phyloP scores from a whole-genome alignment of 176 grass and related monocot species.

The Musa beccarii region DNA sequence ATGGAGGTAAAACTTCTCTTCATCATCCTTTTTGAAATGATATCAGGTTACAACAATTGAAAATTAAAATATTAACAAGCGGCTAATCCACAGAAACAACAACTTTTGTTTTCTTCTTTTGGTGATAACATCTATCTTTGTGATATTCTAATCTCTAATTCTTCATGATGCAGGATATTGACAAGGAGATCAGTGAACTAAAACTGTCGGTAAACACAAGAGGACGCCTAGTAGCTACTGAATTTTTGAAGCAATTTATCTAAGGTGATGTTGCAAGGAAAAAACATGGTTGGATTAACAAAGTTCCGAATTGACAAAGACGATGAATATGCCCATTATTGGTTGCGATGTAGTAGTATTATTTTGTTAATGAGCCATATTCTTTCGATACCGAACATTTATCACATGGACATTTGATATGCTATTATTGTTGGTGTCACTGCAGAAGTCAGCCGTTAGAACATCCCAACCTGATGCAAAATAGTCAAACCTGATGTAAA shows the following conservation, averaged over 20 bases:
- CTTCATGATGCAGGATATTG: constrained; percentile 48
- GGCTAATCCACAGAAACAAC: not conserved
- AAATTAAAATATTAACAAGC: too few relatives aligned
- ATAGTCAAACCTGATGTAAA: too few relatives aligned
- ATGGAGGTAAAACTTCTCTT: constrained; percentile 65
- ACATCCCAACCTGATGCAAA: too few relatives aligned
- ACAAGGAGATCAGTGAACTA: constrained; percentile 89
- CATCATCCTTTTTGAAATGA: not conserved
- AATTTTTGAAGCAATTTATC: constrained; percentile 95
- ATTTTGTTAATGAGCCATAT: too few relatives aligned
- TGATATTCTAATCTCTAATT: not conserved
- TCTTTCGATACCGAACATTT: too few relatives aligned
- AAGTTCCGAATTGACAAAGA: not conserved
- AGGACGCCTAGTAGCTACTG: constrained; percentile 77
- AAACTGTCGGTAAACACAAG: constrained; percentile 93
- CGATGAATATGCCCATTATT: too few relatives aligned
- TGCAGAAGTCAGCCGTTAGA: too few relatives aligned
- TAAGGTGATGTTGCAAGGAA: constrained; percentile 23
- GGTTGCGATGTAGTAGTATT: too few relatives aligned
- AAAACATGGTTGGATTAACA: not conserved
- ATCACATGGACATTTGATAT: too few relatives aligned
- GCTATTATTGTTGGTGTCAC: too few relatives aligned
- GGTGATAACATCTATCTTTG: not conserved
- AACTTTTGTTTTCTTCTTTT: not conserved
- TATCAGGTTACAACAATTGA: too few relatives aligned